Conservation (phyloP, 1,139 yeast genomes). For the Geotrichum reessii region DNA sequence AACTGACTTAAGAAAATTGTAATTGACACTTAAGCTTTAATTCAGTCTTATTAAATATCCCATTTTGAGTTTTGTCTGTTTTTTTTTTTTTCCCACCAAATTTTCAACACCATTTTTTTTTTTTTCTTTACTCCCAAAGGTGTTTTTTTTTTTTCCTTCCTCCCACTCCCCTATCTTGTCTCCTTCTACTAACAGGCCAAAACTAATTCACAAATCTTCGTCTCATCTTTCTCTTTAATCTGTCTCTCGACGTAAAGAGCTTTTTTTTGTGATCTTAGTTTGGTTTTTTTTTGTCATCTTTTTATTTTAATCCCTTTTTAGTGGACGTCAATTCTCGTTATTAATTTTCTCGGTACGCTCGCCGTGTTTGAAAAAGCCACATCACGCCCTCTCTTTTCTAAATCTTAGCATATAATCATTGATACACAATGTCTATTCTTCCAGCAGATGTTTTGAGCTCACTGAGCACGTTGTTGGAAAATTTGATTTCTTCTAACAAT, state of each 20-base stretch:
- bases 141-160: background rate
- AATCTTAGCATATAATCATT: background rate
- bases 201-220: background rate
- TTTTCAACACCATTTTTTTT: background rate
- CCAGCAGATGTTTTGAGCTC: slow-evolving; percentile 58
- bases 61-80: too few relatives aligned
- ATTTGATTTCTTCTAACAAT: slow-evolving; percentile 76
- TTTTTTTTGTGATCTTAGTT: background rate
- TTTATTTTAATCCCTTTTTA: background rate
- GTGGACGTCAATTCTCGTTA: background rate
- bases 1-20: too few relatives aligned
- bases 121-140: background rate
- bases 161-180: background rate
- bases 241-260: background rate
- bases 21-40: background rate
- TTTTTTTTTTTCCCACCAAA: background rate
- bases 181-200: background rate
- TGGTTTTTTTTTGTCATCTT: background rate
- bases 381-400: background rate
- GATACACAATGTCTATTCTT: slow-evolving; percentile 33
- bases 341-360: background rate
- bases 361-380: slow-evolving; percentile 1
- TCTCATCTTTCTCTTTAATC: background rate
- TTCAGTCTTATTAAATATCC: too few relatives aligned
- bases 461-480: slow-evolving; percentile 55